Evolutionary conservation across 768 basidiomycete species (phyloP).

Genomic region (Boletellus emodensis): DNA sequence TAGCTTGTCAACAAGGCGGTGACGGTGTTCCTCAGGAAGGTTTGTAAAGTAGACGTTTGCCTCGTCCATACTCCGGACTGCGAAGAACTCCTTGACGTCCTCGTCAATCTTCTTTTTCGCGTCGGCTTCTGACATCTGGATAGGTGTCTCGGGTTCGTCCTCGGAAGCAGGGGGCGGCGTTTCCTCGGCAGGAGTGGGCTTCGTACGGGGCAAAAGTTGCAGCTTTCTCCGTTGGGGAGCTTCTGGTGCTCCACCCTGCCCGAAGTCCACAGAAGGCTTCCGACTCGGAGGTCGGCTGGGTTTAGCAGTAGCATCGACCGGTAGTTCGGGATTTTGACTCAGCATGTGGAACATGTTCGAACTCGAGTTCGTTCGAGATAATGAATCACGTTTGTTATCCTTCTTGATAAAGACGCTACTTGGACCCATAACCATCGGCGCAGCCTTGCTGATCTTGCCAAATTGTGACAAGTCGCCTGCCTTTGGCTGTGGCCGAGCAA

Average conservation of each 20-base stretch:
- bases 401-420: conserved; percentile 82
- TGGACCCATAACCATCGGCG: conserved; percentile 77
- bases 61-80: conserved; percentile 78
- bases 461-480: conserved; percentile 85
- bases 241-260: conserved; percentile 43
- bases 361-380: conserved; percentile 75
- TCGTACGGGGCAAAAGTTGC: conserved; percentile 74
- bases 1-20: conserved; percentile 69
- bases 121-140: conserved; percentile 59
- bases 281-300: conserved; percentile 48
- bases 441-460: conserved; percentile 76
- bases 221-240: conserved; percentile 62
- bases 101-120: conserved; percentile 75
- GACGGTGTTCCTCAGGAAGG: conserved; percentile 62
- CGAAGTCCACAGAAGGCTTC: conserved; percentile 50
- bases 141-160: conserved; percentile 43
- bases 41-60: conserved; percentile 82
- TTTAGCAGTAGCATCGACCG: conserved; percentile 50
- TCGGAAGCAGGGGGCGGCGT: conserved; percentile 44
- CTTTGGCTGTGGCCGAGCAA: conserved; percentile 60
- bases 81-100: conserved; percentile 84
- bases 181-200: conserved; percentile 48
- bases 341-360: conserved; percentile 91
- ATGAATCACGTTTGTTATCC: conserved; percentile 61
- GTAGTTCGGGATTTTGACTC: conserved; percentile 55